These are phyloP conservation scores for Neurospora cerealis DNA, from an alignment of 495 filamentous ascomycete species.

Conservation along the genomic window DNA sequence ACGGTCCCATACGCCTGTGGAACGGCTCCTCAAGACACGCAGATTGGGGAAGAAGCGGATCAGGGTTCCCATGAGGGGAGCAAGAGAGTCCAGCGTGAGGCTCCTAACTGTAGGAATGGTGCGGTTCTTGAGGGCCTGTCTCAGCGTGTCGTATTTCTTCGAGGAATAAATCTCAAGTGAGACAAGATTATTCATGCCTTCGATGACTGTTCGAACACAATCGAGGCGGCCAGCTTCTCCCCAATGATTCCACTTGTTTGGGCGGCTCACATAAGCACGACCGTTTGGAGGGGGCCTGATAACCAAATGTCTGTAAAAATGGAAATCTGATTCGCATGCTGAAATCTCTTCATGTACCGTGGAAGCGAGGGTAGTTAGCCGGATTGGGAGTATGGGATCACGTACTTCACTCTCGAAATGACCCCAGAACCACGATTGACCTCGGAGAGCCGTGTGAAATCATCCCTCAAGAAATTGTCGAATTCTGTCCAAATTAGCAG, in stretches of 20 bases:
- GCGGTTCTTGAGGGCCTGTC: not conserved
- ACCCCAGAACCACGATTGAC: not conserved
- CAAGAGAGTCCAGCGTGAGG: not conserved
- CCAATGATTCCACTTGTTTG: not conserved
- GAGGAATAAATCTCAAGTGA: not conserved
- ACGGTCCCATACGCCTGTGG: not conserved
- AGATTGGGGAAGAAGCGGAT: not conserved
- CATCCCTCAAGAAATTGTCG: not conserved
- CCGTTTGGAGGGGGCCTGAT: not conserved
- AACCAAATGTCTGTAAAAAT: not conserved
- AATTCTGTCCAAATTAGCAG: not conserved
- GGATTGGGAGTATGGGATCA: not conserved
- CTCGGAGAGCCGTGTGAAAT: not conserved
- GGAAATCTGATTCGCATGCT: not conserved
- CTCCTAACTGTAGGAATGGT: not conserved
- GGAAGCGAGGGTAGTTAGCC: not conserved
- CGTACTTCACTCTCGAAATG: not conserved
- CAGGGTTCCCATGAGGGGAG: not conserved
- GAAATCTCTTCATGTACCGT: not conserved
- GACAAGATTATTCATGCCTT: not conserved
- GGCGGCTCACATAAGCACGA: not conserved
- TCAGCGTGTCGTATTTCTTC: not conserved
- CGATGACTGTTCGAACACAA: not conserved
- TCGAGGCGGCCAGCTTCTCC: not conserved
- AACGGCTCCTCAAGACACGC: not conserved